Base-by-base conservation (phyloP, 345 rosid species). In the Citropsis articulata region DNA sequence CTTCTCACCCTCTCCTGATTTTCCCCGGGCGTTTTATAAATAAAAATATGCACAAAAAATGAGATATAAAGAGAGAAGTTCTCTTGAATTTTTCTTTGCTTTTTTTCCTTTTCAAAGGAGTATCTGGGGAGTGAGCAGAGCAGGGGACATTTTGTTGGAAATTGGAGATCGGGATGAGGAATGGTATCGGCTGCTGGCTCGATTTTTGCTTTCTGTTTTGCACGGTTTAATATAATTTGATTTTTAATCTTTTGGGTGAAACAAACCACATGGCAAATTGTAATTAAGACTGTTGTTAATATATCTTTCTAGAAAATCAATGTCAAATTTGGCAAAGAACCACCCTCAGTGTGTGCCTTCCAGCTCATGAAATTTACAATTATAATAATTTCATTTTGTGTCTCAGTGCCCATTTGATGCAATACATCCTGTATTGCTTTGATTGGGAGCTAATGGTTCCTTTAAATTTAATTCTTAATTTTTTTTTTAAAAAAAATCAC, bases 211-310 rank as follows among this genome's bases (percentile, higher is more conserved):
- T 45, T 69, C 36, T 61, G 7, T 72, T 18, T 25, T 45, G 73
- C 73, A 80, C 80, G 53, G 62, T 55, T 42, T 6, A 30, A 2
- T 36, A 27, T 80, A 5, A 50, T 53, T 33, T 27, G 21, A 18
- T 53, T 50, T 53, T 19, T 18, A 45, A 45, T 45, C 50, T 45
- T 18, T 53, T 2, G 21, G 18, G 13, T 13, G 60, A 45, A 72
- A 68, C 53, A 10, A 13, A 57, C 59, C 42, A 67, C 76, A 67
- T 81, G 79, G 57, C 72, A 80, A 84, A 64, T 53, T 83, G 85
- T 81, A 83, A 77, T 81, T 79, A 36, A 78, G 5, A 55, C 38
- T 57, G 42, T 61, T 77, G 81, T 81, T 55, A 76, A 66, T 80
- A 82, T n/a, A 3, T 73, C 35, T 25, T 36, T 53, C 57, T 53